Percentiles rank a stretch among this genome's conserved stretches.
phyloP scores from a whole-genome alignment of 768 basidiomycete species.

The Lentinula aciculospora region DNA sequence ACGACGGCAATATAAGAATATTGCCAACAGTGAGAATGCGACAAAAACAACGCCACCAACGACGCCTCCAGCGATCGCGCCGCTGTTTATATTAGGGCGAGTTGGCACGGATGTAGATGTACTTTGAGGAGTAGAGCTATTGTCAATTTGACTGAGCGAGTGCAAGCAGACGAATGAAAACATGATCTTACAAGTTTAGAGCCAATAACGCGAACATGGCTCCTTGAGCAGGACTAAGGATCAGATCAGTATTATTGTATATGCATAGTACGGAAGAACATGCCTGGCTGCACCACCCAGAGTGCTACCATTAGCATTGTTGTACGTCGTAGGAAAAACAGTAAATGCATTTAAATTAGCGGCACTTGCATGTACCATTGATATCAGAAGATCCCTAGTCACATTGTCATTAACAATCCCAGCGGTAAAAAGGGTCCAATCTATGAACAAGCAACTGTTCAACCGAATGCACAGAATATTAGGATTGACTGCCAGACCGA shows the following conservation, averaged over 20 bases:
- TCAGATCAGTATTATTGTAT: not conserved
- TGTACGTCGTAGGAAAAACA: slow-evolving; percentile 8
- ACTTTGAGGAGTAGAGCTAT: not conserved
- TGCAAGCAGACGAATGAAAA: not conserved
- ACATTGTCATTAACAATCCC: not conserved
- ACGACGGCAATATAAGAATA: slow-evolving; percentile 10
- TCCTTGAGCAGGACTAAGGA: slow-evolving; percentile 6
- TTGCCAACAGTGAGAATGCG: not conserved
- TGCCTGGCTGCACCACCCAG: not conserved
- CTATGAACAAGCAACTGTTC: not conserved
- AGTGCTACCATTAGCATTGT: not conserved
- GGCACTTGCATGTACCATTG: slow-evolving; percentile 5
- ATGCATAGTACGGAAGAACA: not conserved
- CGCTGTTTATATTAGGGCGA: not conserved
- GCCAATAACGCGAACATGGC: slow-evolving; percentile 8
- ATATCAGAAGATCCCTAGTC: not conserved
- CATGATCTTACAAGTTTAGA: slow-evolving; percentile 16
- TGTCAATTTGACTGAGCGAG: slow-evolving; percentile 1
- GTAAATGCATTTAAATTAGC: not conserved
- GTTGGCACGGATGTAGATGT: not conserved
- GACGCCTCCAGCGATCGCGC: slow-evolving; percentile 13
- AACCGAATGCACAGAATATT: not conserved
- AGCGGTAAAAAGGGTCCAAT: slow-evolving; percentile 9
- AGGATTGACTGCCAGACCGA: not conserved
- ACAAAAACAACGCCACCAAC: slow-evolving; percentile 7